These are phyloP conservation scores for Brassica balearica DNA, from an alignment of 441 rosid species.

Conservation along the genomic window DNA sequence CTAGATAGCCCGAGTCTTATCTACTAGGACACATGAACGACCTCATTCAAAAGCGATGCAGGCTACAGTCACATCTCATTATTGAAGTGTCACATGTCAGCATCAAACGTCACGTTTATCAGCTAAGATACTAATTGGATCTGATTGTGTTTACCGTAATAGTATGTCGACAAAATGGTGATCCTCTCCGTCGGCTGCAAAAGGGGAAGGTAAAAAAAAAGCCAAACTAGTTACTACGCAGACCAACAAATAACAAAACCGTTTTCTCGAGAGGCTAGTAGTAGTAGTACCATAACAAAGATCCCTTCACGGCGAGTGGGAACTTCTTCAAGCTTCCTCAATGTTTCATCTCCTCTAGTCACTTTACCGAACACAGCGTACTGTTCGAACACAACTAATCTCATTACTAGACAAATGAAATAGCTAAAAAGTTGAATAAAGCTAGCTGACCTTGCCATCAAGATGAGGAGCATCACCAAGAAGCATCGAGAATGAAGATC, in stretches of 20 bases:
- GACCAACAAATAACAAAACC: background rate
- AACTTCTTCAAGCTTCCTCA: slow-evolving; percentile 82
- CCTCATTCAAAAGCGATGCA: slow-evolving; percentile 34
- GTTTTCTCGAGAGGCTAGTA: background rate
- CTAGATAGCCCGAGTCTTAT: slow-evolving; percentile 21
- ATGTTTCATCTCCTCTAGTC: slow-evolving; percentile 90
- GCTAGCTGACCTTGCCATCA: slow-evolving; percentile 67
- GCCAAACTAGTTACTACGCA: slow-evolving; percentile 1
- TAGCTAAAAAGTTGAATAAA: slow-evolving; percentile 21
- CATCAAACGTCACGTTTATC: slow-evolving; percentile 35
- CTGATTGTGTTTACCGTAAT: slow-evolving; percentile 69
- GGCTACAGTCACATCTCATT: slow-evolving; percentile 42
- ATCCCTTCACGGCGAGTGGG: slow-evolving; percentile 93
- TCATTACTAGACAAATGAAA: slow-evolving; percentile 23
- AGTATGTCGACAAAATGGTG: slow-evolving; percentile 86
- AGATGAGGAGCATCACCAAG: slow-evolving; percentile 97
- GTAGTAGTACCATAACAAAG: slow-evolving; percentile 74
- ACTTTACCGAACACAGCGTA: slow-evolving; percentile 95
- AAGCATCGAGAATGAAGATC: slow-evolving; percentile 88
- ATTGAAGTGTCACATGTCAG: slow-evolving; percentile 35
- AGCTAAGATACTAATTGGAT: slow-evolving; percentile 34
- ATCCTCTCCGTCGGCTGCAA: slow-evolving; percentile 88
- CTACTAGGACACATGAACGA: slow-evolving; percentile 38
- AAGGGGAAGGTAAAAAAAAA: slow-evolving; percentile 22
- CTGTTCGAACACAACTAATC: slow-evolving; percentile 49